Conservation (phyloP, 441 rosid genomes). For the Lepidium campestre region DNA sequence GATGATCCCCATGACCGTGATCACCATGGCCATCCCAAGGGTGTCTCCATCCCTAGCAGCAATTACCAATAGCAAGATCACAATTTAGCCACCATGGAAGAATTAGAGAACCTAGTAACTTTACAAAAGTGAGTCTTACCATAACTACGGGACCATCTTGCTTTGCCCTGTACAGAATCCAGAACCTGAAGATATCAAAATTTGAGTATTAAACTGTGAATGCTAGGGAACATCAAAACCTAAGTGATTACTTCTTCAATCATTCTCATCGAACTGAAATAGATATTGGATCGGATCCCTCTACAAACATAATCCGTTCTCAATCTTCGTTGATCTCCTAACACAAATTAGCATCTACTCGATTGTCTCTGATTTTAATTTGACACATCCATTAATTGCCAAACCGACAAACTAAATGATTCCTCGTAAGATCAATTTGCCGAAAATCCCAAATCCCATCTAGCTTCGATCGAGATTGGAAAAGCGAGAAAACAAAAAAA, state of each 20-base stretch:
- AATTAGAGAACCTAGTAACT: background rate
- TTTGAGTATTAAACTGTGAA: background rate
- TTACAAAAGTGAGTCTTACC: conserved; percentile 37
- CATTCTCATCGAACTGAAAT: background rate
- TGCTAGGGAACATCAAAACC: background rate
- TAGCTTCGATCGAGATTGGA: background rate
- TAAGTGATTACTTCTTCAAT: background rate
- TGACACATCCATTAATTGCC: background rate
- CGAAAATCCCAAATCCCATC: background rate
- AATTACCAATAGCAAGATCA: conserved; percentile 12
- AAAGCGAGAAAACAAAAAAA: background rate
- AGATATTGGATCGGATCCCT: background rate
- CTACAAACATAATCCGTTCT: background rate
- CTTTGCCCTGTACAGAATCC: conserved; percentile 93
- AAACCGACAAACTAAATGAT: background rate
- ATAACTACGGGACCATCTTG: conserved; percentile 92
- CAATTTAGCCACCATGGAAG: background rate
- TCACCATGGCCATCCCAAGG: conserved; percentile 98
- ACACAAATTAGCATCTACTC: background rate
- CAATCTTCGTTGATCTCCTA: no score
- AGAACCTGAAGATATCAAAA: conserved; percentile 58
- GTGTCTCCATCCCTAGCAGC: conserved; percentile 85
- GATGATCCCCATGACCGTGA: conserved; percentile 50
- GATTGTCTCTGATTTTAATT: conserved; percentile 1
- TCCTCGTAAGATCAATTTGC: background rate